Evolutionary conservation across 306 rosid species (phyloP), one percentile per base, ranked within the genome.

Genomic region (Castanea crenata): DNA sequence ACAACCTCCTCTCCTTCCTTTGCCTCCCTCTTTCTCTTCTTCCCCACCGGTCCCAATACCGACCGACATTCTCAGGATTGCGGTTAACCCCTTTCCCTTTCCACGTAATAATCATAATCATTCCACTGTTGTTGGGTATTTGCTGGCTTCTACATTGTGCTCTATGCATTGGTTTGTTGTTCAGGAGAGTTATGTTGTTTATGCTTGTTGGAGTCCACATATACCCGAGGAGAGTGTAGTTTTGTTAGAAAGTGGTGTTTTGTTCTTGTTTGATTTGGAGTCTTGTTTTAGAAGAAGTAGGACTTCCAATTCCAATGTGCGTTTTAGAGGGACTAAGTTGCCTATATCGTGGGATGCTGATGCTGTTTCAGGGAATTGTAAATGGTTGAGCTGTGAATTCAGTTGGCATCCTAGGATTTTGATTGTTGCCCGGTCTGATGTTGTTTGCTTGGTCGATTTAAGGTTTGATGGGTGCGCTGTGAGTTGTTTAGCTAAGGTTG

Each of bases 331-430:
- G 54, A 89, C 78, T 27, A 86, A 78, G 82, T 90, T 90, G 87
- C 88, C 73, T 71, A 83, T 90, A 9, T 71, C 79, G 0, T 89
- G 91, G 93, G 80, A 77, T 76, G 80, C 75, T 79, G 75, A 69
- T 79, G 85, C 14, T 0, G 74, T n/a, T 77, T 79, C 73, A 3
- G 68, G 77, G 41, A 72, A 77, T 23, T 69, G 11, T 34, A 85
- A 55, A 59, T 90, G 97, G 97, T 27, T 90, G 74, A 80, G 90
- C 73, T 90, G 89, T 85, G 95, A 90, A 32, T 88, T 92, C 68
- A 87, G 93, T 84, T 92, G 93, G 93, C 86, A 89, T 77, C 88
- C 86, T 0, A 83, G 91, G 81, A 73, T 35, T 35, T 35, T 35
- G 41, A 35, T 35, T 35, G 7, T 34, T 34, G 38, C 38, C 38